Evolutionary conservation across 192 early-diverging fungal species (phyloP).

Genomic region (Dissophora globulifera): DNA sequence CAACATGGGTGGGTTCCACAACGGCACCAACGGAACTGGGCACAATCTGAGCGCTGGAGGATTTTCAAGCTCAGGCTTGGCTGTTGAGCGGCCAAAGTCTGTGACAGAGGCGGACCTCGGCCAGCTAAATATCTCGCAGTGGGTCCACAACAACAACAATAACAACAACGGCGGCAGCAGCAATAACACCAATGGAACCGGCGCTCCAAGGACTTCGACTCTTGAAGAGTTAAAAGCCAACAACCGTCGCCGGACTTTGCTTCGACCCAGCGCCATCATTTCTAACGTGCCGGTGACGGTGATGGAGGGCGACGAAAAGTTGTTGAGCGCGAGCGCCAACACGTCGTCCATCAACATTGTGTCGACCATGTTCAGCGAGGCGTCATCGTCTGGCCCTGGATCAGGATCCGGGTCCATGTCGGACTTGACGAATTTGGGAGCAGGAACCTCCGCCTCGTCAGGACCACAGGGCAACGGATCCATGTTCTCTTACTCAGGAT

Average conservation of each 20-base stretch:
- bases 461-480: constrained; percentile 27
- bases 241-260: constrained; percentile 37
- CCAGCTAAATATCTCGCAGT: constrained; percentile 41
- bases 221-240: constrained; percentile 48
- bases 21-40: constrained; percentile 45
- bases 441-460: constrained; percentile 4
- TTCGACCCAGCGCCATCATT: constrained; percentile 52
- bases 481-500: constrained; percentile 9
- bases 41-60: constrained; percentile 30
- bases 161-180: no score
- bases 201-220: constrained; percentile 5
- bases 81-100: constrained; percentile 54
- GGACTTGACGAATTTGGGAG: neutral
- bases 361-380: constrained; percentile 48
- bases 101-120: constrained; percentile 47
- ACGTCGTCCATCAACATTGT: constrained; percentile 54
- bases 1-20: constrained; percentile 44
- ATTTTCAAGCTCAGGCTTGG: constrained; percentile 30
- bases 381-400: constrained; percentile 23
- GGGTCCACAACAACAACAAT: constrained; percentile 35
- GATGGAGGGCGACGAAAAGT: constrained; percentile 50
- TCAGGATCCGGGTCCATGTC: constrained; percentile 16
- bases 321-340: constrained; percentile 54
- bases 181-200: constrained; percentile 6
- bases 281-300: constrained; percentile 52